These are phyloP conservation scores for Psidium friedrichsthalianum DNA, from an alignment of 345 rosid species.

Conservation along the genomic window DNA sequence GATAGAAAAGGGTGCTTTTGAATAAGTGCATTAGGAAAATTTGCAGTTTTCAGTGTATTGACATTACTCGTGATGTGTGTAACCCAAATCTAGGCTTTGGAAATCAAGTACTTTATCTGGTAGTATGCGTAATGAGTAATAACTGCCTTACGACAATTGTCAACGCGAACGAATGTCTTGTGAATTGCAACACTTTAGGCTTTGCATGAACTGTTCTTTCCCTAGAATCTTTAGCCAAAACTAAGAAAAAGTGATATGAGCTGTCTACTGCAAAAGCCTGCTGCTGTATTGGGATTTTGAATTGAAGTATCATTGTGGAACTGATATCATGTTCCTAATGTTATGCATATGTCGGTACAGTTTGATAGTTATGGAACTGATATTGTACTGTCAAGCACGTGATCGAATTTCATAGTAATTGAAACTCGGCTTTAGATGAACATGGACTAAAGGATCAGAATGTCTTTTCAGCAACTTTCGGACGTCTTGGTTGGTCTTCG, in stretches of 20 bases:
- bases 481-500: constrained; percentile 25
- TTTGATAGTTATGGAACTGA: not conserved
- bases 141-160: not conserved
- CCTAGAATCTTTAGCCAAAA: not conserved
- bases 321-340: not conserved
- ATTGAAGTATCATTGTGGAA: not conserved
- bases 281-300: not conserved
- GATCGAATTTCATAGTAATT: not conserved
- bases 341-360: not conserved
- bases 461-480: constrained; percentile 45
- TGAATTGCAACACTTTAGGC: not conserved
- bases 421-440: not conserved
- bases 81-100: not conserved
- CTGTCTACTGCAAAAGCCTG: not conserved
- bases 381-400: not conserved
- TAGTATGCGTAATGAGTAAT: not conserved
- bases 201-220: not conserved
- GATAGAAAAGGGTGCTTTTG: not conserved
- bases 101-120: not conserved
- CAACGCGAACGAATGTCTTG: not conserved
- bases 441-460: constrained; percentile 10
- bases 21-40: not conserved
- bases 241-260: not conserved
- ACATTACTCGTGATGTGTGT: not conserved
- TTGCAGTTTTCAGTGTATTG: accelerated